These are phyloP conservation scores for Solanum tacnaense DNA, from an alignment of 257 asterid genomes.

Conservation along the genomic window DNA sequence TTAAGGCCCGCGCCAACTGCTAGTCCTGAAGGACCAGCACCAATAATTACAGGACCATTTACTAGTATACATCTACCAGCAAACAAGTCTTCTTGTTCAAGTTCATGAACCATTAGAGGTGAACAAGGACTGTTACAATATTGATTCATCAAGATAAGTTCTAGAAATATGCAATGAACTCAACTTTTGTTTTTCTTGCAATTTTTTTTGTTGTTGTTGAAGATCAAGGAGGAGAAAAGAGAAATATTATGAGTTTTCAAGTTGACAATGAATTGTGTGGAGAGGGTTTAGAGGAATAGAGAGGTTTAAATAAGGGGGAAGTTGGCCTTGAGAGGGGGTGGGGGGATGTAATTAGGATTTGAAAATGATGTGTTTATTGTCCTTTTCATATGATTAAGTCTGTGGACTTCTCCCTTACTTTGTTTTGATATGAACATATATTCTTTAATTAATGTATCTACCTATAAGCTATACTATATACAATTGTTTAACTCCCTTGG, in stretches of 20 bases:
- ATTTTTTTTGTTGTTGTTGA: neutral
- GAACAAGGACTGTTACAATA: conserved; percentile 22
- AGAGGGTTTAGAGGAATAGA: conserved; percentile 49
- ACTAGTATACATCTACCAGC: conserved; percentile 68
- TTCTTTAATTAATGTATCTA: neutral
- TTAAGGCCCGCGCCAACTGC: conserved; percentile 80
- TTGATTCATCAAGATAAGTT: conserved; percentile 28
- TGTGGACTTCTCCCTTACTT: neutral
- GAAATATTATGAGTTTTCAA: conserved; percentile 1
- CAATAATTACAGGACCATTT: conserved; percentile 83
- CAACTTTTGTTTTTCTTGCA: neutral
- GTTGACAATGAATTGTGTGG: conserved; percentile 42
- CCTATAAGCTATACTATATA: neutral
- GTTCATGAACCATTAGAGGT: conserved; percentile 17
- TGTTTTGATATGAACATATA: neutral
- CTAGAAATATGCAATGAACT: neutral
- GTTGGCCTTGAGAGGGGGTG: conserved; percentile 14
- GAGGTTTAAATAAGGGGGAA: conserved; percentile 53
- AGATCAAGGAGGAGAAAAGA: conserved; percentile 12
- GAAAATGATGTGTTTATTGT: conserved; percentile 29
- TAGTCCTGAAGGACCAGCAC: conserved; percentile 89
- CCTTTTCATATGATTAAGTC: conserved; percentile 24
- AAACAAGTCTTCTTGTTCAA: conserved; percentile 38
- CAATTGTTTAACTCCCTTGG: neutral
- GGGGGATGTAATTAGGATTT: conserved; percentile 29